Base-by-base conservation (phyloP, 768 basidiomycete genomes). In the Fomitopsis pulvina region DNA sequence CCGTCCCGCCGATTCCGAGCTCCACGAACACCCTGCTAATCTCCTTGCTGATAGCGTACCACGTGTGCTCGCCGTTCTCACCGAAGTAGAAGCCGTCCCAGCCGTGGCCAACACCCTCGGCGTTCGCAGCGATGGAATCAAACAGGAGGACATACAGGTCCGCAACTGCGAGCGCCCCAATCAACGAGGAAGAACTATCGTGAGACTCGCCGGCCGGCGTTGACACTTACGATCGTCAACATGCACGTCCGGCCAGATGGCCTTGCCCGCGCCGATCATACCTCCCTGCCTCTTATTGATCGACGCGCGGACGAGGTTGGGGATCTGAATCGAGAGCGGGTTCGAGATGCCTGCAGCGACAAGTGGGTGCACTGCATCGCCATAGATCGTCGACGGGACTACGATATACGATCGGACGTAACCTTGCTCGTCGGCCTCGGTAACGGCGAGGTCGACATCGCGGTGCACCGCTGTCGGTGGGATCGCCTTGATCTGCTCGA, bases 201-300 rank as follows among this genome's bases (percentile, higher is more conserved):
- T 28, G 21, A 32, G 11, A 24, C 12, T 29, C 21, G 20, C 21
- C 37, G 5, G 24, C 27, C 34, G 22, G 34, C 7, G 29, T 30
- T 12, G 4, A 45, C 52, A 78, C 80, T 64, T 30, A 43, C 73
- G 61, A 22, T 52, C 28, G 60, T 62, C 26, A 43, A 81, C 69
- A 50, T 80, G 71, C 20, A 83, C 75, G 55, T 78, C 66, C 1
- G 75, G 71, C 83, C 81, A 85, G 2, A 79, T 32, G 52, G 80
- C 81, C 55, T 68, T 64, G 0, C 83, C 83, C 34, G 70, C 57
- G 0, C 81, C 80, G 4, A 84, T 64, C 57, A 78, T 65, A 7
- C 78, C 79, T 0, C 68, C 78, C 28, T 72, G 69, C 0, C 70
- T 71, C 34, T 18, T 37, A 18, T 37, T 18, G 14, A 37, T 5